Evolutionary conservation across 176 grass and related monocot genomes (phyloP), one percentile per base, ranked within the genome.

Genomic region (Juncus inflexus): DNA sequence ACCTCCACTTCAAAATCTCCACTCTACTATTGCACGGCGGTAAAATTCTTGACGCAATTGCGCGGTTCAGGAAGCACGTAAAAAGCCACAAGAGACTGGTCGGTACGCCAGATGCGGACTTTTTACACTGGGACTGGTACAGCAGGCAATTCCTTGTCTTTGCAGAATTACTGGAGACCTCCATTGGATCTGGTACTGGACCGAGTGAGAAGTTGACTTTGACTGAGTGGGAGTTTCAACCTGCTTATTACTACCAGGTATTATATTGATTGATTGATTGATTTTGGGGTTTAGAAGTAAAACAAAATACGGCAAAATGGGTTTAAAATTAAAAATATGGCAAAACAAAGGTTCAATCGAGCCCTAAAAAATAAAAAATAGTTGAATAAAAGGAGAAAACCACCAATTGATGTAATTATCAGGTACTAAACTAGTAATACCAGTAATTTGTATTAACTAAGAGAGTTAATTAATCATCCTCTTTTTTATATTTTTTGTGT

Each of bases 221-320:
- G 79, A 86, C 85, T 12, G 94, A 99, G 66, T 99, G 88, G 88
- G 94, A 99, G 72, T 86, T 92, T 68, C 88, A 92, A 76, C 88
- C 94, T 50, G 83, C 88, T 86, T 92, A 99, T 73, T 99, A 99
- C 77, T 99, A 99, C 59, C 94, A 99, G 85, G 88, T 99, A 47
- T 47, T 47, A 28, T 28, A 28, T 28, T 28, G 19, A 28, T 28
- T 28, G 19, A 28, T 28, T 28, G 19, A 28, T 28, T 28, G 19
- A 28, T 28, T 28, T 28, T 28, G 19, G 19, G 19, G 19, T 28
- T 28, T 28, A 28, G 19, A 28, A 28, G 19, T 28, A 28, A 28
- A 28, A 28, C 19, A 28, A 28, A 28, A 28, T 28, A 28, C 1
- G 19, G 19, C 19, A 28, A 28, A 28, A 28, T 28, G 19, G 19